Evolutionary conservation across 768 basidiomycete genomes (phyloP), one percentile per base, ranked within the genome.

Genomic region (Mycena vitilis): DNA sequence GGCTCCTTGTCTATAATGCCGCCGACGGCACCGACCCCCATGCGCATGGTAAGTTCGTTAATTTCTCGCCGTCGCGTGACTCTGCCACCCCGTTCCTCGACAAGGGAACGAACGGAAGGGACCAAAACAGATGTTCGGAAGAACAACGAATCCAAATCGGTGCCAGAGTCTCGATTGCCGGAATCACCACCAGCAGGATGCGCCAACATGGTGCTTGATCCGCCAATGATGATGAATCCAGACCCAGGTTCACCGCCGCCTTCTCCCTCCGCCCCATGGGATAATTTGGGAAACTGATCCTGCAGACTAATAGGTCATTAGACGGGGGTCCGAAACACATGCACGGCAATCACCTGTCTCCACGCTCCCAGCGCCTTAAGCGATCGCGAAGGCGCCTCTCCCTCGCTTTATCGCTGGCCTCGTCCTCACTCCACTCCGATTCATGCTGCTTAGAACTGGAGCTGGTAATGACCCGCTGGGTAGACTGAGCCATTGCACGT

Each of bases 41-140:
- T 93, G n/a, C 92, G 87, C 84, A 94, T 91, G 0, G 87, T 89
- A 52, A 95, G 79, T 73, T 93, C 90, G 75, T 95, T 95, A 62
- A 94, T 87, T 72, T 95, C 91, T 64, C 88, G 82, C 65, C 94
- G 83, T 42, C 94, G 82, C 5, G 81, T 79, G 67, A 90, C 82
- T 53, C 94, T 87, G 57, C 82, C 86, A 10, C 81, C 77, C 51
- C 82, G 84, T 75, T 95, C 94, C 13, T 81, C 78, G 2, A 74
- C 71, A 34, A 82, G 75, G 13, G 90, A 89, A 15, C 94, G 87
- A 4, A 79, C 75, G 20, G 79, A 75, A 5, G 94, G 95, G 9
- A 95, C 88, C 34, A 95, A 73, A 30, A 93, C 81, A 5, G 91
- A 88, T 4, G 89, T 85, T 37, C 93, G 86, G 82, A 92, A 93